These are phyloP conservation scores for Blastomyces parvus DNA, from an alignment of 2,329 filamentous ascomycete genomes.

Conservation along the genomic window DNA sequence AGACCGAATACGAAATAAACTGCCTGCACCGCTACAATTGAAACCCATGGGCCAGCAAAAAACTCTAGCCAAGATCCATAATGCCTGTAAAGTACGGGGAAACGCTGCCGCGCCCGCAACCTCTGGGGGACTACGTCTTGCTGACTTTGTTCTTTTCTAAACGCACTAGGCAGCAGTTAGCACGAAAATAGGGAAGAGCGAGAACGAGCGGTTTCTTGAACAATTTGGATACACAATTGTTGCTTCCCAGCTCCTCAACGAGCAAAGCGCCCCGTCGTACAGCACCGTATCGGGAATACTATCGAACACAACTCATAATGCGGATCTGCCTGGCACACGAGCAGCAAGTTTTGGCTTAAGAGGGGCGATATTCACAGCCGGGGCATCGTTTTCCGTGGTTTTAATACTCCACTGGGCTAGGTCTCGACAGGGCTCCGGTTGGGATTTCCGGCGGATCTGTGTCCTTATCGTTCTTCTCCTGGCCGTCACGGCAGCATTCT, in stretches of 20 bases:
- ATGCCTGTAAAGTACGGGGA: conserved; percentile 39
- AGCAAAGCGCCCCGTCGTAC: conserved; percentile 39
- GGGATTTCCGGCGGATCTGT: conserved; percentile 34
- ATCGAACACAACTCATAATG: conserved; percentile 23
- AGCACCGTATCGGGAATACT: conserved; percentile 29
- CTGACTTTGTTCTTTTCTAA: conserved; percentile 4
- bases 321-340: conserved; percentile 26
- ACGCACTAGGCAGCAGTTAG: conserved; percentile 52
- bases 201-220: conserved; percentile 79
- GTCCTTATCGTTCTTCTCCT: conserved; percentile 40
- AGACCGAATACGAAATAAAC: conserved; percentile 40
- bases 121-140: background rate
- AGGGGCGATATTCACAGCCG: conserved; percentile 57
- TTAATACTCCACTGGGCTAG: conserved; percentile 63
- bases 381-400: conserved; percentile 51
- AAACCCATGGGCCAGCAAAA: conserved; percentile 23
- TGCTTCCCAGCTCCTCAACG: conserved; percentile 77
- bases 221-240: conserved; percentile 90
- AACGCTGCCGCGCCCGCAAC: conserved; percentile 2
- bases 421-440: conserved; percentile 45
- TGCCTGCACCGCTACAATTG: conserved; percentile 40
- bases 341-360: conserved; percentile 47
- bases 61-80: conserved; percentile 34
- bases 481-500: conserved; percentile 49
- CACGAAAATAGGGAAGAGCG: conserved; percentile 54